phyloP scores from a whole-genome alignment of 1,284 basidiomycete species.

The Austroboletus novae-zelandiae region DNA sequence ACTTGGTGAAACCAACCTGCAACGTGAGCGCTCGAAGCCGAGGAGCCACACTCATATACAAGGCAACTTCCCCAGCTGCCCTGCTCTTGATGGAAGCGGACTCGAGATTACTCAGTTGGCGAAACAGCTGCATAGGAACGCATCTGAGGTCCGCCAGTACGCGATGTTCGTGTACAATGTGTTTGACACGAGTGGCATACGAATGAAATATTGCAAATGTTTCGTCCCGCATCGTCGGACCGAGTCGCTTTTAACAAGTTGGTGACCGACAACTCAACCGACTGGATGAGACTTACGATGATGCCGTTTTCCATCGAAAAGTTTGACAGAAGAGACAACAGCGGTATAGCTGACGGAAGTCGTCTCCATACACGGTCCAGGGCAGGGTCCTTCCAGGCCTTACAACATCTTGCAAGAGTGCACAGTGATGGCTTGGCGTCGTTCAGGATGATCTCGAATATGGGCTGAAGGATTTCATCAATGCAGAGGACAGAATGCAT shows the following conservation, averaged over 20 bases:
- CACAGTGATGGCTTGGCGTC: slow-evolving; percentile 30
- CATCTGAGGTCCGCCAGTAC: slow-evolving; percentile 26
- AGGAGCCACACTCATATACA: slow-evolving; percentile 35
- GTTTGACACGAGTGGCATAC: slow-evolving; percentile 49
- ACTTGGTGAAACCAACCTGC: slow-evolving; percentile 37
- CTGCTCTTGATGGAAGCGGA: slow-evolving; percentile 39
- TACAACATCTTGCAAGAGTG: slow-evolving; percentile 41
- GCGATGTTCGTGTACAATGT: slow-evolving; percentile 35
- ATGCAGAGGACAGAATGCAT: slow-evolving; percentile 54
- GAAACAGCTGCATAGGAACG: slow-evolving; percentile 23
- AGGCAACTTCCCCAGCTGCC: slow-evolving; percentile 32
- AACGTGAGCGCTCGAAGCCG: slow-evolving; percentile 40
- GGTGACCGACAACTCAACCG: neutral
- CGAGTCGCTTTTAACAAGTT: slow-evolving; percentile 15
- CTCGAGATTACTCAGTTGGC: slow-evolving; percentile 37
- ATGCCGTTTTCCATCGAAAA: slow-evolving; percentile 7
- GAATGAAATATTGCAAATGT: slow-evolving; percentile 35
- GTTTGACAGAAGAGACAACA: slow-evolving; percentile 45
- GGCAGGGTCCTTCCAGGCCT: slow-evolving; percentile 30
- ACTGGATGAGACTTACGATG: slow-evolving; percentile 11
- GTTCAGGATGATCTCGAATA: slow-evolving; percentile 40
- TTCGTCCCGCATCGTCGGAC: slow-evolving; percentile 2
- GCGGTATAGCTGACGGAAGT: slow-evolving; percentile 44
- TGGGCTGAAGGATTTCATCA: slow-evolving; percentile 49
- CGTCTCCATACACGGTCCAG: slow-evolving; percentile 48